Conservation (phyloP, 345 rosid genomes). For the Gossypium arboreum region DNA sequence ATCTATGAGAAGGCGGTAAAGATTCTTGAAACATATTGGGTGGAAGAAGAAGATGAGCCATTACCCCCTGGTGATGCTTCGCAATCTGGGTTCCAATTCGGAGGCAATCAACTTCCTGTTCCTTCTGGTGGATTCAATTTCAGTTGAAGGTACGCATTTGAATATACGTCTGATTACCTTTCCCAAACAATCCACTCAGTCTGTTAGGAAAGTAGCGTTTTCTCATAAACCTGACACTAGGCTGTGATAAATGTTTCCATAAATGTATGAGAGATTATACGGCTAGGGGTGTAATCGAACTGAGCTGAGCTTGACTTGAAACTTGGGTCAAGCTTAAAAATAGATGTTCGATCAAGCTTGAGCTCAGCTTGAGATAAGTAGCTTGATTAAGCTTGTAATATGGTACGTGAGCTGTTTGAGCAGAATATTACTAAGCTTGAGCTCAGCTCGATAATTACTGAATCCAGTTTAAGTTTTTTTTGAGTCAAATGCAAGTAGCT, state of each 20-base stretch:
- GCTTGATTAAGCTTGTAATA: too few relatives aligned
- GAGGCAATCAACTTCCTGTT: conserved; percentile 45
- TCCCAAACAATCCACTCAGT: background rate
- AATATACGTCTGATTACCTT: background rate
- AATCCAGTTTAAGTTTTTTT: too few relatives aligned
- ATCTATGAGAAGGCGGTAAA: conserved; percentile 73
- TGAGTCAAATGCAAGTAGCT: too few relatives aligned
- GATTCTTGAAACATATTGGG: conserved; percentile 69
- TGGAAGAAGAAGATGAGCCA: conserved; percentile 57
- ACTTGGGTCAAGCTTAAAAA: too few relatives aligned
- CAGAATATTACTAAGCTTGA: too few relatives aligned
- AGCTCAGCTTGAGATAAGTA: too few relatives aligned
- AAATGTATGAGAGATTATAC: background rate
- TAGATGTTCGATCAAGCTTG: too few relatives aligned
- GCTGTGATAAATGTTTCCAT: background rate
- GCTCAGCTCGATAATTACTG: too few relatives aligned
- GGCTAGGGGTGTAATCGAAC: too few relatives aligned
- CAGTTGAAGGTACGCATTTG: conserved; percentile 42
- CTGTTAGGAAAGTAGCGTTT: background rate
- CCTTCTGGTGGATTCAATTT: conserved; percentile 77
- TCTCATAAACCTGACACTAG: background rate
- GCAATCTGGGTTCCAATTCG: conserved; percentile 65
- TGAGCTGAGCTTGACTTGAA: too few relatives aligned
- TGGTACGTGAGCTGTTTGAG: too few relatives aligned
- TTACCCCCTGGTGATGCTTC: conserved; percentile 61